Evolutionary conservation across 768 basidiomycete species (phyloP).

Genomic region (Suillus occidentalis): DNA sequence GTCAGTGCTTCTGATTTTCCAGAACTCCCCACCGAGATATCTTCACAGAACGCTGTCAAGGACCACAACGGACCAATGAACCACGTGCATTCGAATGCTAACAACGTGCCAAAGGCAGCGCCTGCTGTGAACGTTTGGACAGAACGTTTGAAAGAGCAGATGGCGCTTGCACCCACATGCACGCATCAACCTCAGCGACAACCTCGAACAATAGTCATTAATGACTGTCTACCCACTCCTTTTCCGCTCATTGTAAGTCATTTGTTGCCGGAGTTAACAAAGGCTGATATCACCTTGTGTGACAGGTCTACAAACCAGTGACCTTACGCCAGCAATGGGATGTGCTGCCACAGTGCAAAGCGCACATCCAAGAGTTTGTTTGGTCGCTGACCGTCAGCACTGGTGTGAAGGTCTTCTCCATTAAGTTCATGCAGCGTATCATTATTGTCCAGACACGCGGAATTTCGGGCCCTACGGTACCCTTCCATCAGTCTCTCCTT

Average conservation of each 20-base stretch:
- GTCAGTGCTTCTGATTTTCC: constrained; percentile 2
- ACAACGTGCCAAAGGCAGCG: constrained; percentile 18
- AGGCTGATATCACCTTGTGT: constrained; percentile 18
- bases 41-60: not conserved
- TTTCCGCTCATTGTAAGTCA: constrained; percentile 75
- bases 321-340: constrained; percentile 74
- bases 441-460: constrained; percentile 90
- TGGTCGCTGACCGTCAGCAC: constrained; percentile 51
- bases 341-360: constrained; percentile 62
- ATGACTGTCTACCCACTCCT: constrained; percentile 83
- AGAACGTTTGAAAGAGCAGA: constrained; percentile 41
- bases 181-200: constrained; percentile 21
- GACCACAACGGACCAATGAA: not conserved
- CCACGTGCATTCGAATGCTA: constrained; percentile 8
- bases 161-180: constrained; percentile 23
- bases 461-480: constrained; percentile 87
- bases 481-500: not conserved
- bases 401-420: constrained; percentile 76
- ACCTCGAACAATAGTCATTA: constrained; percentile 34
- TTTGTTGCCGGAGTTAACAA: not conserved
- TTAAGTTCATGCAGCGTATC: constrained; percentile 92
- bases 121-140: constrained; percentile 42
- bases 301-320: constrained; percentile 72
- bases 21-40: constrained; percentile 3
- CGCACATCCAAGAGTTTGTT: constrained; percentile 69